Evolutionary conservation across 495 filamentous ascomycete species (phyloP).

Genomic region (Neohortaea acidophila): DNA sequence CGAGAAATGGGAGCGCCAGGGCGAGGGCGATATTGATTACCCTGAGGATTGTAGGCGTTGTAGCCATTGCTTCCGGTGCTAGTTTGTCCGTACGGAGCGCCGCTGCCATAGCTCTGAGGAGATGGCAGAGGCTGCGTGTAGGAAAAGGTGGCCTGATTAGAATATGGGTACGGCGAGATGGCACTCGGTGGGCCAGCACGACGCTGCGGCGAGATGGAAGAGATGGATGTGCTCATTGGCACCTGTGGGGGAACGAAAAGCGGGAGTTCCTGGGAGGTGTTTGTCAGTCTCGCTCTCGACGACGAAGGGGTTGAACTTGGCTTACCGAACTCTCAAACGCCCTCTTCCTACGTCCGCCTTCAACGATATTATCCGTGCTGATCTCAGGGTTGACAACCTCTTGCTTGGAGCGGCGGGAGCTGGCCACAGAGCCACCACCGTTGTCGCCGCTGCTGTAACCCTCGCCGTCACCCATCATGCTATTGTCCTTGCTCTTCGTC

Average conservation of each 20-base stretch:
- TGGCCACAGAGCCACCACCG: conserved; percentile 50
- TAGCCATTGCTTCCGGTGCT: conserved; percentile 29
- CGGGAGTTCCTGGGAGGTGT: conserved; percentile 59
- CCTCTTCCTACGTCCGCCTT: conserved; percentile 86
- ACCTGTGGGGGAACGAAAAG: conserved; percentile 89
- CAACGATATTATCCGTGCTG: conserved; percentile 92
- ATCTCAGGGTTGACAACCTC: conserved; percentile 89
- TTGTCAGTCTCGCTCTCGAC: conserved; percentile 13
- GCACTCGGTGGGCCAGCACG: conserved; percentile 46
- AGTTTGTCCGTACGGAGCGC: background rate
- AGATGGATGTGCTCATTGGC: conserved; percentile 71
- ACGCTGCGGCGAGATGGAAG: conserved; percentile 83
- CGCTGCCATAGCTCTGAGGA: conserved; percentile 55
- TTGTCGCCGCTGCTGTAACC: conserved; percentile 72
- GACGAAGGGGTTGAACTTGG: conserved; percentile 8
- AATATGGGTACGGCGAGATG: conserved; percentile 53
- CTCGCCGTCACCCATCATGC: conserved; percentile 47
- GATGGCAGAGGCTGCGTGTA: conserved; percentile 61
- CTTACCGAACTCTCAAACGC: conserved; percentile 95
- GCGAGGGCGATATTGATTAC: conserved; percentile 52
- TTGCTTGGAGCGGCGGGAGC: conserved; percentile 54
- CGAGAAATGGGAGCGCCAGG: conserved; percentile 30
- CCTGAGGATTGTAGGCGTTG: conserved; percentile 30
- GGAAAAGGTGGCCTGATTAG: conserved; percentile 56
- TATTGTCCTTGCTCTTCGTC: conserved; percentile 54